Percentiles rank a stretch among this genome's conserved stretches.
Evolutionary conservation across 2,329 filamentous ascomycete genomes (phyloP).

Genomic region (Decorospora gaudefroyi): DNA sequence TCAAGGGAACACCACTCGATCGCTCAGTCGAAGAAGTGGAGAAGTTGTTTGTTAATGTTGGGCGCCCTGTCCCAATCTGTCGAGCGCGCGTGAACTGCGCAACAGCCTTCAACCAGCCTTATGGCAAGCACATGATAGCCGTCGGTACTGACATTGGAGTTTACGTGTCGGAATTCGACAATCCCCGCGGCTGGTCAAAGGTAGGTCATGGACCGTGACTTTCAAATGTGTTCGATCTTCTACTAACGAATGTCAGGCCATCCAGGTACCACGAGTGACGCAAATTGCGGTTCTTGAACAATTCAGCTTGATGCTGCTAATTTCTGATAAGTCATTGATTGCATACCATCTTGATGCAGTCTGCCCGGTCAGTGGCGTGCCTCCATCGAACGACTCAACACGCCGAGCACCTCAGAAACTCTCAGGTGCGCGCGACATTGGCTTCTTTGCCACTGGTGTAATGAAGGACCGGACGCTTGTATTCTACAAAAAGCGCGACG

Average conservation of each 20-base stretch:
- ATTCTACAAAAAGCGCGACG: slow-evolving; percentile 96
- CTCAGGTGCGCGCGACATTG: slow-evolving; percentile 83
- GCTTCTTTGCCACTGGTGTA: slow-evolving; percentile 91
- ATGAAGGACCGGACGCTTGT: slow-evolving; percentile 97
- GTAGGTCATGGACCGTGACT: slow-evolving; percentile 64
- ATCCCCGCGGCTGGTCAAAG: slow-evolving; percentile 88
- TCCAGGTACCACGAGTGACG: slow-evolving; percentile 76
- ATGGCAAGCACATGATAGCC: slow-evolving; percentile 84
- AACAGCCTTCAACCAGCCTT: slow-evolving; percentile 80
- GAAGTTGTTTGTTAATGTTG: slow-evolving; percentile 66
- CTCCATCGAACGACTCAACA: slow-evolving; percentile 70
- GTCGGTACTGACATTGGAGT: slow-evolving; percentile 96
- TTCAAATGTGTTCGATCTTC: neutral
- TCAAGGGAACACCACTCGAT: slow-evolving; percentile 89
- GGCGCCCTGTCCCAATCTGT: slow-evolving; percentile 77
- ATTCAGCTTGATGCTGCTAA: slow-evolving; percentile 88
- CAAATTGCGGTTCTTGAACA: slow-evolving; percentile 95
- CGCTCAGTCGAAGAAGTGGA: slow-evolving; percentile 89
- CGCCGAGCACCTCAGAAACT: slow-evolving; percentile 90
- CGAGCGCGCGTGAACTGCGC: slow-evolving; percentile 89
- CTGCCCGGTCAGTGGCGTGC: slow-evolving; percentile 58
- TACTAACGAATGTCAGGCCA: slow-evolving; percentile 63
- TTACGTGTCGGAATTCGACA: slow-evolving; percentile 83
- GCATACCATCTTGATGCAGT: slow-evolving; percentile 93
- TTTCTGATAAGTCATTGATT: slow-evolving; percentile 87